Evolutionary conservation across 2,329 filamentous ascomycete genomes (phyloP).

Genomic region (Fusarium nematophilum): DNA sequence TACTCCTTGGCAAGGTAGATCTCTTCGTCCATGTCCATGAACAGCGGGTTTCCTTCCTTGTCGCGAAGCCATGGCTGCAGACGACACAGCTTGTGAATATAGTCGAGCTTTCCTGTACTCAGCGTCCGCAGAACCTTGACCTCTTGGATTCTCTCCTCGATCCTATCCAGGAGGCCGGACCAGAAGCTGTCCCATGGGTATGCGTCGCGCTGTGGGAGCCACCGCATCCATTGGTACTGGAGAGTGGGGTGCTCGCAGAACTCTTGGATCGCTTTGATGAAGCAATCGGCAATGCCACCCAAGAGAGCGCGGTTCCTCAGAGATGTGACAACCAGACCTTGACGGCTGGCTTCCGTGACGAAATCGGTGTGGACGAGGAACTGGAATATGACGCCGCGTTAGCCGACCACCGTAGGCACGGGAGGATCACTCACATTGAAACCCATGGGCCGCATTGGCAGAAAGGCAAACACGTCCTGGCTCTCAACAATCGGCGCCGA

Average conservation of each 20-base stretch:
- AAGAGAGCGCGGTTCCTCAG: conserved; percentile 52
- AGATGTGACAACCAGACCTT: conserved; percentile 54
- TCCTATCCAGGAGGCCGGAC: conserved; percentile 37
- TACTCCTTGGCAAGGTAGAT: conserved; percentile 37
- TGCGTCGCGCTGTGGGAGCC: conserved; percentile 49
- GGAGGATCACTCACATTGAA: conserved; percentile 54
- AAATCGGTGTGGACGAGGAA: conserved; percentile 65
- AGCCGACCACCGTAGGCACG: not conserved
- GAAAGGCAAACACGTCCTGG: conserved; percentile 59
- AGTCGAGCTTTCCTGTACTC: not conserved
- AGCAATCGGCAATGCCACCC: conserved; percentile 50
- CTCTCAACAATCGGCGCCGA: conserved; percentile 49
- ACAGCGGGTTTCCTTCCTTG: conserved; percentile 27
- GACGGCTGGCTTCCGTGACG: conserved; percentile 57
- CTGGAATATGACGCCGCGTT: conserved; percentile 21
- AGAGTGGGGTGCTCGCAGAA: conserved; percentile 53
- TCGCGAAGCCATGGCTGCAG: conserved; percentile 23
- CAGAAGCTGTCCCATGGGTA: conserved; percentile 46
- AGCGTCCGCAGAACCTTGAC: conserved; percentile 22
- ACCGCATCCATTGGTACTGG: conserved; percentile 58
- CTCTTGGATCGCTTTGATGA: conserved; percentile 52
- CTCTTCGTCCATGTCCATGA: conserved; percentile 22
- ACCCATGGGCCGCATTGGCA: conserved; percentile 55
- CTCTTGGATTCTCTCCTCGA: conserved; percentile 31
- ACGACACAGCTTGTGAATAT: conserved; percentile 13